These are phyloP conservation scores for Dactylellina drechsleri DNA, from an alignment of 2,329 filamentous ascomycete species.

Conservation along the genomic window DNA sequence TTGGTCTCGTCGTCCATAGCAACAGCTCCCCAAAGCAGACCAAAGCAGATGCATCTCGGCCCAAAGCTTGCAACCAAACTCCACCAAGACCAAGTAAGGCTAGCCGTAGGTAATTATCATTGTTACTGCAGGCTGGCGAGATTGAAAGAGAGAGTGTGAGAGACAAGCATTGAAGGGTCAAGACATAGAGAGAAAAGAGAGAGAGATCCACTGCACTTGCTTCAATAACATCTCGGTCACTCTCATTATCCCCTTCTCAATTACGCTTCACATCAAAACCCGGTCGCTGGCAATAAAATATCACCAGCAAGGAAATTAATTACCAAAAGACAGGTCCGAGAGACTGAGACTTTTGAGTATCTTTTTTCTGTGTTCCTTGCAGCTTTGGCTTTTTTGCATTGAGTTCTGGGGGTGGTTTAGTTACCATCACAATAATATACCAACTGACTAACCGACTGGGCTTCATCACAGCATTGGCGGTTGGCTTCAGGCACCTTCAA, in stretches of 20 bases:
- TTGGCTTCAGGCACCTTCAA: background rate
- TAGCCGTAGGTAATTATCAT: no score
- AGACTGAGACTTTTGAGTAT: constrained; percentile 9
- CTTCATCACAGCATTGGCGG: background rate
- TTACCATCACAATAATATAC: no score
- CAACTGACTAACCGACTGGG: no score
- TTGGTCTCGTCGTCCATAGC: constrained; percentile 48
- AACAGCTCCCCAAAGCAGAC: constrained; percentile 17
- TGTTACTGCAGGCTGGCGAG: no score
- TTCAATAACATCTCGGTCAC: constrained; percentile 15
- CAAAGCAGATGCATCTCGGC: constrained; percentile 13
- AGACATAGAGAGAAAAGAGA: no score
- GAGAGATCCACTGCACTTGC: constrained; percentile 1
- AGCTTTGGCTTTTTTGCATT: no score
- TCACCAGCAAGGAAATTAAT: background rate
- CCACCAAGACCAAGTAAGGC: no score
- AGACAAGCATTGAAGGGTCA: no score
- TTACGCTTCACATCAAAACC: constrained; percentile 4
- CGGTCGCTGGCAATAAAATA: background rate
- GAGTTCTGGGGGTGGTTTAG: no score
- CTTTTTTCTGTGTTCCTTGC: no score
- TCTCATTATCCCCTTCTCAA: constrained; percentile 14
- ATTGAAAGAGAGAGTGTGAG: no score
- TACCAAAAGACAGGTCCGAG: constrained; percentile 12
- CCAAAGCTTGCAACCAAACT: no score